These are phyloP conservation scores for Strobilomyces echinocephalus DNA, from an alignment of 768 basidiomycete genomes.

Conservation along the genomic window DNA sequence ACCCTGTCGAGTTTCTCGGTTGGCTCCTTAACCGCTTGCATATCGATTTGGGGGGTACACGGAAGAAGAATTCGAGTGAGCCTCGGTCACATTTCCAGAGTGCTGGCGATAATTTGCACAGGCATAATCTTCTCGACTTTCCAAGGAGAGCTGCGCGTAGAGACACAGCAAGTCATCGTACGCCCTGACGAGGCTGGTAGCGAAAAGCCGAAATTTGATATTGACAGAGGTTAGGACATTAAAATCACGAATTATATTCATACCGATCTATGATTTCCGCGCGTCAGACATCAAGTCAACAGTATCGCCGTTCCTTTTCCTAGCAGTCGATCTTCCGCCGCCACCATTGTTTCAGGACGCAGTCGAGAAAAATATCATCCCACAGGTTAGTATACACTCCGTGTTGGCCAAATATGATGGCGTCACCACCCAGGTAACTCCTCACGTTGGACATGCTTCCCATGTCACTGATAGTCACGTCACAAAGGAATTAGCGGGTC, in stretches of 20 bases:
- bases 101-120: conserved; percentile 31
- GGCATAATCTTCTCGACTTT: conserved; percentile 92
- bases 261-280: conserved; percentile 21
- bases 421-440: conserved; percentile 71
- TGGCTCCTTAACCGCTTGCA: conserved; percentile 95
- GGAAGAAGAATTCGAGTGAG: conserved; percentile 85
- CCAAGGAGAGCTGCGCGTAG: conserved; percentile 88
- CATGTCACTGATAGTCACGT: conserved; percentile 10
- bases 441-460: conserved; percentile 18
- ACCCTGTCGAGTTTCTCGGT: conserved; percentile 92
- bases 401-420: conserved; percentile 95
- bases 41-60: conserved; percentile 91
- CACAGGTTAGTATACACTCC: conserved; percentile 88
- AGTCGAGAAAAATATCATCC: conserved; percentile 97
- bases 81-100: conserved; percentile 17
- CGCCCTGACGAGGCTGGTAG: conserved; percentile 70
- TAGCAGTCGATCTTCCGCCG: conserved; percentile 93
- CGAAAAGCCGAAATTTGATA: conserved; percentile 88
- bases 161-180: conserved; percentile 89
- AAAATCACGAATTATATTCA: conserved; percentile 2
- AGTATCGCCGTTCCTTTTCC: conserved; percentile 89
- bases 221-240: conserved; percentile 72
- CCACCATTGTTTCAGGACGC: conserved; percentile 97
- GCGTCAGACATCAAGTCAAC: conserved; percentile 75
- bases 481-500: conserved; percentile 70